A percentile compares a stretch with the other conserved stretches of the same genome.
Conservation (phyloP, 257 asterid species). For the Nicotiana noctiflora region DNA sequence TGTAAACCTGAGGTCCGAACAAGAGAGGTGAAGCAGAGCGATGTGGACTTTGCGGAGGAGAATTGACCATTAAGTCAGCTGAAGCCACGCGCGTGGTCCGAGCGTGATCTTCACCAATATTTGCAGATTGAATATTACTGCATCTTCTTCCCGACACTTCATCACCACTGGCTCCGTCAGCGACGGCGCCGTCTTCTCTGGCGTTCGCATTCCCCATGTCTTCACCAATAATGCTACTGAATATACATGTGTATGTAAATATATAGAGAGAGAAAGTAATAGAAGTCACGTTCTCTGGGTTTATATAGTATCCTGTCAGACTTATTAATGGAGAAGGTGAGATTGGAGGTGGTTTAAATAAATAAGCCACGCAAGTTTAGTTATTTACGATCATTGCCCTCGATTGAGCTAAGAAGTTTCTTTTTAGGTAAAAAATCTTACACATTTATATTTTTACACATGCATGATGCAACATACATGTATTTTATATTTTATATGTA, state of each 20-base stretch:
- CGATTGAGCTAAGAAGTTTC: too few species aligned
- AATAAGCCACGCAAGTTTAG: neutral
- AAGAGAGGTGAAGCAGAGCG: conserved; percentile 48
- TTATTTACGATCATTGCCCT: neutral
- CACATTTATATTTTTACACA: too few species aligned
- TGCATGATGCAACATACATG: too few species aligned
- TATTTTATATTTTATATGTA: too few species aligned
- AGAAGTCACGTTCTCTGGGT: neutral
- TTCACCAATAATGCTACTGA: neutral
- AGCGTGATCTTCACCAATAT: conserved; percentile 25
- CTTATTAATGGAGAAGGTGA: neutral
- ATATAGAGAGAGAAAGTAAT: conserved; percentile 14
- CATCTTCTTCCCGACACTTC: conserved; percentile 27
- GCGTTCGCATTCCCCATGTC: conserved; percentile 75
- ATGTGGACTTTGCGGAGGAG: conserved; percentile 54
- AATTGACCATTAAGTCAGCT: conserved; percentile 57
- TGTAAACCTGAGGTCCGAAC: conserved; percentile 60
- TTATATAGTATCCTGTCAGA: neutral
- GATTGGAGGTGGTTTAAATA: neutral
- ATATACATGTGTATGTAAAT: neutral
- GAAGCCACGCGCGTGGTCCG: conserved; percentile 37
- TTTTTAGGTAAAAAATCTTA: too few species aligned
- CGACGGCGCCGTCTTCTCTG: conserved; percentile 35
- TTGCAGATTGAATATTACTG: conserved; percentile 2
- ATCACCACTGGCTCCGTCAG: conserved; percentile 13